Evolutionary conservation across 345 rosid genomes (phyloP).

Genomic region (Populus simonii): DNA sequence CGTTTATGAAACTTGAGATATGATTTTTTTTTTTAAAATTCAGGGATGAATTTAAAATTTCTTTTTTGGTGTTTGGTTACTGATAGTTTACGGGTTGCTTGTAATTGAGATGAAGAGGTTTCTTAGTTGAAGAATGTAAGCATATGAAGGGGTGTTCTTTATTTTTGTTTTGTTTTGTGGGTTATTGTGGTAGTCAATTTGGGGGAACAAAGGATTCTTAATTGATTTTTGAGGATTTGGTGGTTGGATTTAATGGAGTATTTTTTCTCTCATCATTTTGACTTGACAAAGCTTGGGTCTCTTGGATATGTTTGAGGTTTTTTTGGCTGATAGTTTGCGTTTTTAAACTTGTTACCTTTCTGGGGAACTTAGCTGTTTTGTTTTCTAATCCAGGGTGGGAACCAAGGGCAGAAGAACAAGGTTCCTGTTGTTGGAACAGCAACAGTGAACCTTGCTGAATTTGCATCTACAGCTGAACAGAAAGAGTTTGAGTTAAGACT

Average conservation of each 20-base stretch:
- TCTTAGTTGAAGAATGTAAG: neutral
- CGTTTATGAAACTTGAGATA: neutral
- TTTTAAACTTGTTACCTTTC: neutral
- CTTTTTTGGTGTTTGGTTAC: neutral
- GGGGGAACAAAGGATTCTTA: neutral
- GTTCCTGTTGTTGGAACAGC: conserved; percentile 55
- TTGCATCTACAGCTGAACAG: conserved; percentile 48
- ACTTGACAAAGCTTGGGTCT: neutral
- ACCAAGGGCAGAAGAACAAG: conserved; percentile 54
- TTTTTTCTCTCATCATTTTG: neutral
- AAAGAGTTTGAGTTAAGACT: conserved; percentile 59
- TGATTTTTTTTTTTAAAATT: neutral
- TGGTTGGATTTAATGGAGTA: neutral
- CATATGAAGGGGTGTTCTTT: neutral
- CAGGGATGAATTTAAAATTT: neutral
- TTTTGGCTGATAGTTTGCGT: neutral
- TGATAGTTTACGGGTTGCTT: conserved; percentile 1
- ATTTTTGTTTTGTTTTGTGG: neutral
- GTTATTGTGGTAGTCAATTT: neutral
- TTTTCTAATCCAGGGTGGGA: conserved; percentile 51
- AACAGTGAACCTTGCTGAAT: conserved; percentile 59
- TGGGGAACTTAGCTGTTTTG: neutral
- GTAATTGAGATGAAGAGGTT: neutral
- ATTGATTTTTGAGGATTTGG: neutral
- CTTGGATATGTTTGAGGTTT: neutral